Percentiles rank a stretch among this genome's conserved stretches.
Conservation (phyloP, 345 rosid species). For the Syzygium jambos region DNA sequence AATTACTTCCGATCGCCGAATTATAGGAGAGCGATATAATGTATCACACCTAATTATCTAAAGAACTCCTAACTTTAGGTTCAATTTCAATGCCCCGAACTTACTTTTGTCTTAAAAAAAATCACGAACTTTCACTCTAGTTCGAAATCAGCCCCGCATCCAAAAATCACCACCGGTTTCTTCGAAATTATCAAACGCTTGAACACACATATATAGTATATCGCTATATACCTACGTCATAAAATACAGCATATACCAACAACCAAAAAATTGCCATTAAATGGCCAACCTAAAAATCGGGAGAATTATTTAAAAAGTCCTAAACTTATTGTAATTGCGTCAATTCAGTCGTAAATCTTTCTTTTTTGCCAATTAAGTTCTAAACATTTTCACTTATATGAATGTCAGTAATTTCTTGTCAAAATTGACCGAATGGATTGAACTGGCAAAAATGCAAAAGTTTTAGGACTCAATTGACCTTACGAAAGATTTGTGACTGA, state of each 20-base stretch:
- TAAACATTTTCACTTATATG: too few species aligned
- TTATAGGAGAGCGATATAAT: neutral
- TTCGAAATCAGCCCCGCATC: rapidly evolving
- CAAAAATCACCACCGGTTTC: neutral
- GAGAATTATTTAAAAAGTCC: too few species aligned
- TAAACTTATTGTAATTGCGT: too few species aligned
- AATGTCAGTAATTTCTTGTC: too few species aligned
- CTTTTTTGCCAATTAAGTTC: too few species aligned
- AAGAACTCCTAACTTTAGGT: neutral
- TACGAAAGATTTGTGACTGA: too few species aligned
- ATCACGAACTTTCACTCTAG: neutral
- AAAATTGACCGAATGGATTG: too few species aligned
- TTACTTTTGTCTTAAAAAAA: neutral
- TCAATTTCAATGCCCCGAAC: neutral
- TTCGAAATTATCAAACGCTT: neutral
- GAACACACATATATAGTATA: too few species aligned
- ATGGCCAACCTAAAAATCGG: neutral
- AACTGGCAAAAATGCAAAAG: too few species aligned
- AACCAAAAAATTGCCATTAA: neutral
- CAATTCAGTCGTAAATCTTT: too few species aligned
- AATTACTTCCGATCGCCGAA: neutral
- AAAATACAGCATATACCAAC: neutral
- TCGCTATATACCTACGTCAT: neutral
- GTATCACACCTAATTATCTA: neutral
- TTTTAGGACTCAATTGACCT: too few species aligned